A percentile compares a stretch with the other conserved stretches of the same genome.
These are phyloP conservation scores for Clavispora santaluciae DNA, from an alignment of 805 yeast species.

Conservation along the genomic window DNA sequence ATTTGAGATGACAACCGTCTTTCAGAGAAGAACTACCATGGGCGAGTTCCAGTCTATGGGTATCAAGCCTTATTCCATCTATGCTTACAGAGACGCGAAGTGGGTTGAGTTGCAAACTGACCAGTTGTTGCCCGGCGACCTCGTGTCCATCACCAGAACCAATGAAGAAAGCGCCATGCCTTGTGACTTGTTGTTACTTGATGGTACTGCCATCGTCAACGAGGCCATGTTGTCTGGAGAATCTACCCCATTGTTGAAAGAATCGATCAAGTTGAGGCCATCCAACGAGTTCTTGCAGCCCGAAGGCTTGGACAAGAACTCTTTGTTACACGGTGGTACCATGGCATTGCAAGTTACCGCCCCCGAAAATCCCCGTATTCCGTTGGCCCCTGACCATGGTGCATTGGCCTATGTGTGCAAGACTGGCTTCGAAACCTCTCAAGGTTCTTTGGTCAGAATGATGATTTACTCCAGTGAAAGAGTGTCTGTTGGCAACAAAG, in stretches of 20 bases:
- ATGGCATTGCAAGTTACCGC: slow-evolving; percentile 86
- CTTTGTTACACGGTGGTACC: slow-evolving; percentile 92
- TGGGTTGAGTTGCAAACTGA: slow-evolving; percentile 73
- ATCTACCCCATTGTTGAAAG: slow-evolving; percentile 93
- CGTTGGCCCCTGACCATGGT: slow-evolving; percentile 83
- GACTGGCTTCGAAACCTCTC: slow-evolving; percentile 98
- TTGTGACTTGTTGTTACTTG: slow-evolving; percentile 81
- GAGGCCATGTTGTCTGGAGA: slow-evolving; percentile 99
- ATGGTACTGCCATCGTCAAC: slow-evolving; percentile 92
- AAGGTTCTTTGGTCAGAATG: slow-evolving; percentile 94
- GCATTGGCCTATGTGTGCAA: slow-evolving; percentile 85
- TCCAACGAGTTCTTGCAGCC: slow-evolving; percentile 59
- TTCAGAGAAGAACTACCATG: slow-evolving; percentile 93
- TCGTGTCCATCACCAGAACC: slow-evolving; percentile 83
- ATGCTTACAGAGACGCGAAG: slow-evolving; percentile 60
- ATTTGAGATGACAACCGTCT: slow-evolving; percentile 91
- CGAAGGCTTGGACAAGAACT: slow-evolving; percentile 84
- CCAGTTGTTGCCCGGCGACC: slow-evolving; percentile 84
- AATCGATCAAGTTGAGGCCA: slow-evolving; percentile 83
- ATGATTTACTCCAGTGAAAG: slow-evolving; percentile 97
- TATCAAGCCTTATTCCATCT: slow-evolving; percentile 79
- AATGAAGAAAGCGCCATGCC: slow-evolving; percentile 90
- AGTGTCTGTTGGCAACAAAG: slow-evolving; percentile 92
- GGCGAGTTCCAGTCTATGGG: slow-evolving; percentile 96
- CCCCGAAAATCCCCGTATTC: slow-evolving; percentile 48